A percentile compares a stretch with the other conserved stretches of the same genome.
These are phyloP conservation scores for Malbranchea zuffiana DNA, from an alignment of 2,329 filamentous ascomycete genomes.

Conservation along the genomic window DNA sequence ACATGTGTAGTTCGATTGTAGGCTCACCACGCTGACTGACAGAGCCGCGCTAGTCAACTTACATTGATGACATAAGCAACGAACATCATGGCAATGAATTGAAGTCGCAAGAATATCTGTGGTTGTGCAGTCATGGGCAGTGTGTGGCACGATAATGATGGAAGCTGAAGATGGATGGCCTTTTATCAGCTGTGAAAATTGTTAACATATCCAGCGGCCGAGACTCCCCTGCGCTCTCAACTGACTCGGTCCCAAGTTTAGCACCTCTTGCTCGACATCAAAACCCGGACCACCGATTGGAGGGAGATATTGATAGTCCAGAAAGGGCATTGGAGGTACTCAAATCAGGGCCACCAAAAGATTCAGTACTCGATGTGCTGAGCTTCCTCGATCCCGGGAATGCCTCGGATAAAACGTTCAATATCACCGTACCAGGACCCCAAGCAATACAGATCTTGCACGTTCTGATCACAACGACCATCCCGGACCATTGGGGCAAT, in stretches of 20 bases:
- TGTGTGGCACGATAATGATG: too few relatives aligned
- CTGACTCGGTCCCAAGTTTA: not conserved
- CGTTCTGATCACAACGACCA: constrained; percentile 58
- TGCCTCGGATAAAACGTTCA: constrained; percentile 32
- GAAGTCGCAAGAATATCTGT: too few relatives aligned
- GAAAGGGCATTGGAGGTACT: constrained; percentile 29
- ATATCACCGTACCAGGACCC: constrained; percentile 53
- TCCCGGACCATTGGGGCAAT: constrained; percentile 71
- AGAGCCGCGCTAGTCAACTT: too few relatives aligned
- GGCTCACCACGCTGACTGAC: too few relatives aligned
- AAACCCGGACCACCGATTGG: constrained; percentile 1
- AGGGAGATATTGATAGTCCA: constrained; percentile 14
- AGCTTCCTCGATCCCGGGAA: constrained; percentile 27
- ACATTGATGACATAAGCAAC: too few relatives aligned
- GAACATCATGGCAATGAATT: too few relatives aligned
- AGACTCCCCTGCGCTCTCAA: constrained; percentile 1
- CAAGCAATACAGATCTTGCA: constrained; percentile 64
- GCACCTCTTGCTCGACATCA: not conserved
- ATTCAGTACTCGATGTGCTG: constrained; percentile 24
- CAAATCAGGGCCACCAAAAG: constrained; percentile 30
- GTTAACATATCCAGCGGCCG: constrained; percentile 14
- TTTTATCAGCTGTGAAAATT: constrained; percentile 32
- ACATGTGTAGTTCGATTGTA: too few relatives aligned
- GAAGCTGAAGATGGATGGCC: constrained; percentile 28
- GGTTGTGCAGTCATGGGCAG: too few relatives aligned